A percentile compares a stretch with the other conserved stretches of the same genome.
These are phyloP conservation scores for Candida morakotiae DNA, from an alignment of 805 yeast genomes.

Conservation along the genomic window DNA sequence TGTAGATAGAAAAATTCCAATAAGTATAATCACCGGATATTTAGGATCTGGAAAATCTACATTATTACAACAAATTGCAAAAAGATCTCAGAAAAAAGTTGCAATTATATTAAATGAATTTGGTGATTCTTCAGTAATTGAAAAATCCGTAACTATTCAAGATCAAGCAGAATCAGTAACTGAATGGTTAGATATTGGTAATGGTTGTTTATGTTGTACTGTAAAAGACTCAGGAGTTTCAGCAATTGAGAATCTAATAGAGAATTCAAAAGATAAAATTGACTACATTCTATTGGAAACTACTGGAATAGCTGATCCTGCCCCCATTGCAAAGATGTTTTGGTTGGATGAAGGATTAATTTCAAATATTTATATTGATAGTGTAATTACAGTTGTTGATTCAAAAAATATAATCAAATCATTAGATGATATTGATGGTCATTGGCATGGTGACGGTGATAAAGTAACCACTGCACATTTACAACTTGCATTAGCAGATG, in stretches of 20 bases:
- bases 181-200: slow-evolving; percentile 95
- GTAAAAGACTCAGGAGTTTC: slow-evolving; percentile 92
- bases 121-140: slow-evolving; percentile 88
- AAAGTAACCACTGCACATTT: slow-evolving; percentile 71
- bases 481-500: slow-evolving; percentile 89
- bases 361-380: slow-evolving; percentile 84
- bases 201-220: slow-evolving; percentile 95
- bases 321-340: slow-evolving; percentile 94
- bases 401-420: slow-evolving; percentile 59
- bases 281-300: slow-evolving; percentile 94
- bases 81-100: slow-evolving; percentile 63
- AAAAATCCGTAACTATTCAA: slow-evolving; percentile 73
- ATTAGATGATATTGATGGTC: slow-evolving; percentile 69
- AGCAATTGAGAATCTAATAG: slow-evolving; percentile 86
- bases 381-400: slow-evolving; percentile 86
- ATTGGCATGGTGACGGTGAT: slow-evolving; percentile 52
- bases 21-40: slow-evolving; percentile 92
- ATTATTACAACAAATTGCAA: slow-evolving; percentile 68
- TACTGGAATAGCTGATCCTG: slow-evolving; percentile 96
- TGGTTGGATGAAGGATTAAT: slow-evolving; percentile 92
- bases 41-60: slow-evolving; percentile 95
- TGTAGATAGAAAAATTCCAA: slow-evolving; percentile 58
- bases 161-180: slow-evolving; percentile 53
- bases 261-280: slow-evolving; percentile 63
- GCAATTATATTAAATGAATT: slow-evolving; percentile 92